Conservation (phyloP, 176 grass and related monocot genomes). For the Pontederia crassipes region DNA sequence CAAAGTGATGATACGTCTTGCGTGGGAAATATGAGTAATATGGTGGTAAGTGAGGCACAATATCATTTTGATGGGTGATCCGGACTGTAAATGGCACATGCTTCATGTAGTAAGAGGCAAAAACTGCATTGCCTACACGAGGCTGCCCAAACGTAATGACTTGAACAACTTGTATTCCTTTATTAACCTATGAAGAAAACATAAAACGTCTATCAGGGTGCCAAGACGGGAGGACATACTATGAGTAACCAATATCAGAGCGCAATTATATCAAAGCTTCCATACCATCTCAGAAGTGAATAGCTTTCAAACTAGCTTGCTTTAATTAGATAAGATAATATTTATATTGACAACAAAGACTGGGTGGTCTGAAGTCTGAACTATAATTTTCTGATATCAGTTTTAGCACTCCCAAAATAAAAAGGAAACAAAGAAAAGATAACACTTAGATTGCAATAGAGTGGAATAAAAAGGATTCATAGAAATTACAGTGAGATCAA, state of each 20-base stretch:
- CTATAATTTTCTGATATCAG: too few species aligned
- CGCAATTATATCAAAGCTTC: too few species aligned
- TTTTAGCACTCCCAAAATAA: conserved; percentile 49
- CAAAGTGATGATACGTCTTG: conserved; percentile 86
- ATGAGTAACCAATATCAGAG: too few species aligned
- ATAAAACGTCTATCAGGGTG: background rate
- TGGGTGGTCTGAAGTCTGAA: too few species aligned
- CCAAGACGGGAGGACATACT: too few species aligned
- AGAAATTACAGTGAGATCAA: conserved; percentile 71
- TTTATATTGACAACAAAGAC: too few species aligned
- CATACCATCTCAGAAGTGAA: too few species aligned
- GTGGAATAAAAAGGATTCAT: background rate
- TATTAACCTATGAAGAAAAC: conserved; percentile 43
- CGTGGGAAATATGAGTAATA: conserved; percentile 58
- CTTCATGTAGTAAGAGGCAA: conserved; percentile 65
- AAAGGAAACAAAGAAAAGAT: background rate
- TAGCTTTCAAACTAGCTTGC: too few species aligned
- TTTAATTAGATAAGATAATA: too few species aligned
- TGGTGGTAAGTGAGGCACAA: conserved; percentile 86
- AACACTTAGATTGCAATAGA: too few species aligned
- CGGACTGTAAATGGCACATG: conserved; percentile 56
- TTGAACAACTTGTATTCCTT: conserved; percentile 42
- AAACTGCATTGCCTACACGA: conserved; percentile 76
- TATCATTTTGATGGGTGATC: conserved; percentile 76
- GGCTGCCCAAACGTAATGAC: conserved; percentile 89